Evolutionary conservation across 768 basidiomycete genomes (phyloP), one percentile per base, ranked within the genome.

Genomic region (Tricholoma sp.): DNA sequence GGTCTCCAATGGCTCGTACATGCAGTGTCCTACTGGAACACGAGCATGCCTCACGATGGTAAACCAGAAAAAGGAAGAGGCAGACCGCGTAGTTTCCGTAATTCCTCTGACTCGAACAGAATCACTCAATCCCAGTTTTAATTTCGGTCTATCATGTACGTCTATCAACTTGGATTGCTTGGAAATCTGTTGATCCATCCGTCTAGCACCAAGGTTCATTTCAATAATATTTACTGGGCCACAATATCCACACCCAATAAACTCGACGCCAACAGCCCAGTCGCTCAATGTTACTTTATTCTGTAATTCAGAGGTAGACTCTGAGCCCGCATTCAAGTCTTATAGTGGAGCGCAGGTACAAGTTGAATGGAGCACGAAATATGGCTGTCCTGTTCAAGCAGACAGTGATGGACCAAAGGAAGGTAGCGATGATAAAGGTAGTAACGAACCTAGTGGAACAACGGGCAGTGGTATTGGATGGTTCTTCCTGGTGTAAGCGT

Each of bases 381-480:
- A 79, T 2, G 92, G 79, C 0, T 94, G 92, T 67, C 70, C 71
- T 1, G 66, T 76, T 47, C 55, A 67, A 6, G 65, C 66, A 11
- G 69, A 68, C 7, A 50, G 76, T 22, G 82, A 78, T 10, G 84
- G 78, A 61, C 78, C 77, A 29, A 69, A 70, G 37, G 68, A 69
- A 5, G 68, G 63, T 35, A 65, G 67, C 14, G 61, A 62, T 11
- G 61, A 51, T 18, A 63, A 60, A 27, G 59, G 64, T 53, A 53
- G 67, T 27, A 65, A 69, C 34, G 29, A 50, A 9, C 27, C 7
- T 18, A 69, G 71, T 41, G 71, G 78, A 61, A 72, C 64, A 50
- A 79, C 82, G 22, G 88, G 86, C 3, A 90, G 85, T 69, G 89
- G 87, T 21, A 74, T 95, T n/a, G 88, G 90, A 3, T 93, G 89